These are phyloP conservation scores for Adansonia grandidieri DNA, from an alignment of 441 rosid genomes.

Conservation along the genomic window DNA sequence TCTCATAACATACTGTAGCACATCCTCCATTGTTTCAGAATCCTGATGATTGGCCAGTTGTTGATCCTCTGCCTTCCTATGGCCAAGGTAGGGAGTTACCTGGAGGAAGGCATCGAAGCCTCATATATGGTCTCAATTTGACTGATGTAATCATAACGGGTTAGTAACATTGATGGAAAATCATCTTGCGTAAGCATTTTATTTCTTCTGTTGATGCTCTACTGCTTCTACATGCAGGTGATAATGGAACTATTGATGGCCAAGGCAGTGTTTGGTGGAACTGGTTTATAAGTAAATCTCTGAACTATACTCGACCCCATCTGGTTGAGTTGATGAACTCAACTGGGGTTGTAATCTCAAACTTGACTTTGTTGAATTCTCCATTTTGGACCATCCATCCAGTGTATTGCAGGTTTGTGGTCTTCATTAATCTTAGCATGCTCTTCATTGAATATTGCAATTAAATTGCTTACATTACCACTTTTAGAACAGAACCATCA, in stretches of 20 bases:
- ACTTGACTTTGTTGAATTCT: constrained; percentile 84
- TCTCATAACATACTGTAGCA: constrained; percentile 22
- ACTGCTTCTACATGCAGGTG: constrained; percentile 54
- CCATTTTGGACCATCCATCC: constrained; percentile 99
- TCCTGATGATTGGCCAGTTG: constrained; percentile 85
- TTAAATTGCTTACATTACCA: constrained; percentile 22
- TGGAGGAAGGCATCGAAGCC: constrained; percentile 87
- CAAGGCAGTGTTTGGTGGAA: constrained; percentile 96
- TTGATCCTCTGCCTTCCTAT: constrained; percentile 94
- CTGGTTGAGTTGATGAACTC: constrained; percentile 93
- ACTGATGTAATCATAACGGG: constrained; percentile 95
- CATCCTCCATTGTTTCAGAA: constrained; percentile 51
- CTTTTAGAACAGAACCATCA: constrained; percentile 32
- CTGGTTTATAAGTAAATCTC: constrained; percentile 64
- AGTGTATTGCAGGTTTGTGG: constrained; percentile 89
- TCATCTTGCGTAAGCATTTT: constrained; percentile 7
- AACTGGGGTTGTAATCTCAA: constrained; percentile 74
- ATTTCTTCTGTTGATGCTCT: constrained; percentile 28
- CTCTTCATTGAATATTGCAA: constrained; percentile 31
- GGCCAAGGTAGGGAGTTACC: constrained; percentile 97
- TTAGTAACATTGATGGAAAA: constrained; percentile 37
- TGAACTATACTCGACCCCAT: constrained; percentile 92
- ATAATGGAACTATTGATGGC: constrained; percentile 92
- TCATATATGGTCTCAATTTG: constrained; percentile 84
- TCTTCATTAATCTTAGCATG: constrained; percentile 16